phyloP scores from a whole-genome alignment of 2,329 filamentous ascomycete species.

The Torrubiella hemipterigena region DNA sequence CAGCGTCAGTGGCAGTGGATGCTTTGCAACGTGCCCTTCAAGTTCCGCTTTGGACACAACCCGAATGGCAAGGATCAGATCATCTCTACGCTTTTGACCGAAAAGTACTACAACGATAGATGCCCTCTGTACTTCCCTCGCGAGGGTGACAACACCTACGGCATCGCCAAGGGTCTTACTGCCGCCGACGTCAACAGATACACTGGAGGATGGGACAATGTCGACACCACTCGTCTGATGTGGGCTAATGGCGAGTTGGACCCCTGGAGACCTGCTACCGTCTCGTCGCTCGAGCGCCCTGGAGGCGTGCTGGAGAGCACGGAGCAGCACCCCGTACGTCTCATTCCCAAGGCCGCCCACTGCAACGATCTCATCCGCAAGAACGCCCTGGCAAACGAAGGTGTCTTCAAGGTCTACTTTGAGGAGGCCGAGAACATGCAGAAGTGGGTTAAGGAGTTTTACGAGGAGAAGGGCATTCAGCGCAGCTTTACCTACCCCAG shows the following conservation, averaged over 20 bases:
- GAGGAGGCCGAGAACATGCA: constrained; percentile 44
- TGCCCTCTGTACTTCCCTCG: background rate
- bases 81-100: background rate
- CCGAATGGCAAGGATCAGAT: too few relatives aligned
- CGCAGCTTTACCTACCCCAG: too few relatives aligned
- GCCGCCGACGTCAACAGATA: constrained; percentile 18
- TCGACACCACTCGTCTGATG: constrained; percentile 3
- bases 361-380: constrained; percentile 57
- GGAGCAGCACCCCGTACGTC: constrained; percentile 32
- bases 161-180: constrained; percentile 24
- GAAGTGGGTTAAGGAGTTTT: constrained; percentile 50
- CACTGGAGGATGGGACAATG: constrained; percentile 4
- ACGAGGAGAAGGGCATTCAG: constrained; percentile 8
- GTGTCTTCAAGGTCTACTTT: constrained; percentile 45
- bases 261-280: constrained; percentile 4
- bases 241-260: constrained; percentile 5
- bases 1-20: constrained; percentile 49
- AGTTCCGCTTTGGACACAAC: too few relatives aligned
- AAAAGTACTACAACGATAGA: background rate
- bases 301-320: constrained; percentile 20
- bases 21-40: constrained; percentile 46
- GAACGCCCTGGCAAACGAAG: constrained; percentile 39
- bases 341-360: constrained; percentile 29
- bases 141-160: constrained; percentile 1
- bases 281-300: background rate